These are phyloP conservation scores for Graphilbum ipis-grandicollis DNA, from an alignment of 2,329 filamentous ascomycete genomes.

Conservation along the genomic window DNA sequence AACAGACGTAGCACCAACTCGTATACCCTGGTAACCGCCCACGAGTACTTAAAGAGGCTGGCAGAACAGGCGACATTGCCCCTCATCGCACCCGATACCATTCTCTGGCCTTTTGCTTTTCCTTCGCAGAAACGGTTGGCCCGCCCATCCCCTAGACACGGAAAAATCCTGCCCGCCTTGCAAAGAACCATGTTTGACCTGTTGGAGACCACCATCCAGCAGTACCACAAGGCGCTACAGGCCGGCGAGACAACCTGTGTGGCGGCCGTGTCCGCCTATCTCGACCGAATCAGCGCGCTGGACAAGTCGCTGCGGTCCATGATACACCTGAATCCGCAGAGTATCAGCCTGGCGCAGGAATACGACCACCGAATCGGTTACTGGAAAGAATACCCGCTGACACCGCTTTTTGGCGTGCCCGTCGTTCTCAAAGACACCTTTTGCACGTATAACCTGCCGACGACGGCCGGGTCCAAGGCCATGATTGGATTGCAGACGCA, in stretches of 20 bases:
- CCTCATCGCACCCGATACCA: too few species aligned
- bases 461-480: neutral
- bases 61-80: too few species aligned
- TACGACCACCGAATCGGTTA: neutral
- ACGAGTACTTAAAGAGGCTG: too few species aligned
- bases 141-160: too few species aligned
- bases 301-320: neutral
- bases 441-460: neutral
- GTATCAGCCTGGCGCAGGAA: neutral
- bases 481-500: neutral
- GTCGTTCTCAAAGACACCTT: neutral
- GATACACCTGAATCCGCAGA: neutral
- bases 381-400: neutral
- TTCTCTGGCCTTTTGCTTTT: too few species aligned
- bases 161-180: too few species aligned
- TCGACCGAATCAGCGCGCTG: neutral
- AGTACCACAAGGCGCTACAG: neutral
- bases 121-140: too few species aligned
- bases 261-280: neutral
- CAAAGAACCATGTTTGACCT: neutral
- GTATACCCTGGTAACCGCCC: too few species aligned
- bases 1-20: too few species aligned
- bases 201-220: neutral
- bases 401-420: neutral
- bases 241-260: neutral